Conservation (phyloP, 169 alveolate species). For the Cryptosporidium xiaoi region DNA sequence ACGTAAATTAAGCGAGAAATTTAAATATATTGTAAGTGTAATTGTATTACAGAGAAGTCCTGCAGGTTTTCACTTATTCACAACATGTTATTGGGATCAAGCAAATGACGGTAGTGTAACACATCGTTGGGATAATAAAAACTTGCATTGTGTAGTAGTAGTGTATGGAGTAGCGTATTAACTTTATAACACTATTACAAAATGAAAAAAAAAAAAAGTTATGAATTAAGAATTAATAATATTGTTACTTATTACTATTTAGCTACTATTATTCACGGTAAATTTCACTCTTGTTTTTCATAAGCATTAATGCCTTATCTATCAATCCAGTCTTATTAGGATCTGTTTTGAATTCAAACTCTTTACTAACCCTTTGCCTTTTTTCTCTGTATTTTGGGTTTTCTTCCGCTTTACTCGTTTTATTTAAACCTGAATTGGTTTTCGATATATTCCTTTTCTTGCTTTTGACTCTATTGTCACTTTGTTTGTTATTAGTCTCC, state of each 20-base stretch:
- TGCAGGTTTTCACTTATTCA: slow-evolving; percentile 85
- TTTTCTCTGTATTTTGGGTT: background rate
- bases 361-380: slow-evolving; percentile 5
- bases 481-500: no score
- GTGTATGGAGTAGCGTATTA: slow-evolving; percentile 79
- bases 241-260: no score
- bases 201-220: background rate
- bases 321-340: slow-evolving; percentile 22
- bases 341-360: slow-evolving; percentile 11
- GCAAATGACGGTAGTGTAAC: slow-evolving; percentile 86
- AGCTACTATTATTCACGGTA: no score
- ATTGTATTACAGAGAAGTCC: slow-evolving; percentile 83
- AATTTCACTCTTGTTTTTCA: slow-evolving; percentile 61
- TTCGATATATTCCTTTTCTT: no score
- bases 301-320: slow-evolving; percentile 28
- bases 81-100: slow-evolving; percentile 88
- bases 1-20: slow-evolving; percentile 76
- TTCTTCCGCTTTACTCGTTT: background rate
- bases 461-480: no score
- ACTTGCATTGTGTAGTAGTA: slow-evolving; percentile 82
- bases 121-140: slow-evolving; percentile 82
- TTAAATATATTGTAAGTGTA: slow-evolving; percentile 83
- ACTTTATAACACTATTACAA: background rate
- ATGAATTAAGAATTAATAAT: no score
- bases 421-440: background rate